Evolutionary conservation across 1,284 basidiomycete species (phyloP).

Genomic region (Trichosporon asahii): DNA sequence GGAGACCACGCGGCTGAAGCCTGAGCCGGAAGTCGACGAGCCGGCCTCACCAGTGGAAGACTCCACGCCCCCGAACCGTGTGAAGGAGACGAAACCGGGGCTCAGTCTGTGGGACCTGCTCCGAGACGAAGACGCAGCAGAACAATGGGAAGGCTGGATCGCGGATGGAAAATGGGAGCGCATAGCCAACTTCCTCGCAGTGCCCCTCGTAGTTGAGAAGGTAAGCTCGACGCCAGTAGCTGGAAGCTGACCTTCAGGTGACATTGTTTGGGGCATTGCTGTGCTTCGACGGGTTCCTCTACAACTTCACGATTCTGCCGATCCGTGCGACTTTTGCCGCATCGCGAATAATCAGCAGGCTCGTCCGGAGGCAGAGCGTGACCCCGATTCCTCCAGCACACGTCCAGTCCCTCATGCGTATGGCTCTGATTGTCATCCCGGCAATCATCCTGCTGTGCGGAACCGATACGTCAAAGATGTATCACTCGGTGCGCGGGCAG

Average conservation of each 20-base stretch:
- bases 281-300: conserved; percentile 95
- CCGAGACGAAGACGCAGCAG: conserved; percentile 46
- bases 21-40: conserved; percentile 1
- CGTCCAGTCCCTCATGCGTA: conserved; percentile 62
- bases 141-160: conserved; percentile 49
- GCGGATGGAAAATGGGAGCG: conserved; percentile 62
- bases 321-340: conserved; percentile 75
- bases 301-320: conserved; percentile 96
- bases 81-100: background rate
- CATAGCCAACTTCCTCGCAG: conserved; percentile 93
- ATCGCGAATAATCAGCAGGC: conserved; percentile 56
- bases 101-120: conserved; percentile 31
- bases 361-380: conserved; percentile 17
- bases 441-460: conserved; percentile 72
- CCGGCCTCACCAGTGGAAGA: background rate
- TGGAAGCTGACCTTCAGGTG: conserved; percentile 58
- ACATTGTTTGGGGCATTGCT: conserved; percentile 88
- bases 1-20: background rate
- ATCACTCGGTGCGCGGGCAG: conserved; percentile 97
- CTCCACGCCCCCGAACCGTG: background rate
- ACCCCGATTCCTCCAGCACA: conserved; percentile 41
- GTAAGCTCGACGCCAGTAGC: conserved; percentile 51
- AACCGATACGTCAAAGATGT: conserved; percentile 96
- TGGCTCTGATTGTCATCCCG: conserved; percentile 70
- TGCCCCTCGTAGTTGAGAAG: conserved; percentile 92